Percentiles rank a stretch among this genome's conserved stretches.
phyloP scores from a whole-genome alignment of 2,329 filamentous ascomycete genomes.

The Ophiocordyceps unilateralis region DNA sequence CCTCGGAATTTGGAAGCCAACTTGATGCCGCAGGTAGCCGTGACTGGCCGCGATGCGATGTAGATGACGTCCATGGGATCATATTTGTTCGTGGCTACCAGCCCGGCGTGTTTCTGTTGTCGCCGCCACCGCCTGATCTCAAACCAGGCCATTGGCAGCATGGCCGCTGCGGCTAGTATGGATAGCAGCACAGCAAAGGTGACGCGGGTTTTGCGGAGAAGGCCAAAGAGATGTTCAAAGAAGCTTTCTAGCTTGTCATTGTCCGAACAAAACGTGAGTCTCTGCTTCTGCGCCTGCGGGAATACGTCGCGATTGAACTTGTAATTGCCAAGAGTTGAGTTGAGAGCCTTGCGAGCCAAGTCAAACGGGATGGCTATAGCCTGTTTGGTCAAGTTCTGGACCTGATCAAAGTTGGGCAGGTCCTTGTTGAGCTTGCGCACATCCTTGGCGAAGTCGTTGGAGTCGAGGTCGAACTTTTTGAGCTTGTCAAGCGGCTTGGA shows the following conservation, averaged over 20 bases:
- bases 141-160: slow-evolving; percentile 61
- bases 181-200: slow-evolving; percentile 62
- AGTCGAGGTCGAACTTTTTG: slow-evolving; percentile 49
- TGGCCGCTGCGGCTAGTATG: slow-evolving; percentile 52
- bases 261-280: slow-evolving; percentile 74
- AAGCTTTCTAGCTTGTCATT: slow-evolving; percentile 70
- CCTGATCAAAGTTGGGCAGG: slow-evolving; percentile 68
- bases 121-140: slow-evolving; percentile 64
- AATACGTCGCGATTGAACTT: slow-evolving; percentile 63
- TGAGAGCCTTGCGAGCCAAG: slow-evolving; percentile 56
- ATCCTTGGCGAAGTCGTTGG: slow-evolving; percentile 48
- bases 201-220: slow-evolving; percentile 52
- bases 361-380: slow-evolving; percentile 69
- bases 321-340: slow-evolving; percentile 54
- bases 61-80: slow-evolving; percentile 83
- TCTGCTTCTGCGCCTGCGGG: slow-evolving; percentile 67
- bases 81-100: slow-evolving; percentile 47
- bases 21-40: slow-evolving; percentile 54
- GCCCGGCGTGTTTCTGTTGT: slow-evolving; percentile 50
- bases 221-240: slow-evolving; percentile 53
- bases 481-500: slow-evolving; percentile 46
- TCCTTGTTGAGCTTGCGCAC: slow-evolving; percentile 58
- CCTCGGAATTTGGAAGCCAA: slow-evolving; percentile 46
- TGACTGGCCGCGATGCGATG: slow-evolving; percentile 66
- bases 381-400: slow-evolving; percentile 64